These are phyloP conservation scores for Citrus sp. DNA, from an alignment of 345 rosid genomes.

Conservation along the genomic window DNA sequence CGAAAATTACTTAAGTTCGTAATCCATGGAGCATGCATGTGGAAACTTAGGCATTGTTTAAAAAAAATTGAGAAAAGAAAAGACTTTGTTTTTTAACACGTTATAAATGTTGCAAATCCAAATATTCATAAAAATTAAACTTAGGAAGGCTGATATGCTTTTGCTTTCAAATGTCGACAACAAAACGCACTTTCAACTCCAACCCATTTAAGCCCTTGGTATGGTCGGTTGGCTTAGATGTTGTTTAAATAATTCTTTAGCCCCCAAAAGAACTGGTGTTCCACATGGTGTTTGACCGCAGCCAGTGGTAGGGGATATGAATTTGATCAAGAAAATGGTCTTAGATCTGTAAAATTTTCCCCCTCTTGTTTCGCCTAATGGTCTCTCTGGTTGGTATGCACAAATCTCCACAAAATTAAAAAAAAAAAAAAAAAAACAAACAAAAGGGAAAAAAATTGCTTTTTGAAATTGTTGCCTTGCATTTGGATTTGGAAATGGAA, in stretches of 20 bases:
- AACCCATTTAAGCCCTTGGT: background rate
- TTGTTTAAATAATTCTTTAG: too few species aligned
- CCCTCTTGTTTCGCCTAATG: too few species aligned
- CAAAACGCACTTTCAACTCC: background rate
- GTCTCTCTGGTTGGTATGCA: background rate
- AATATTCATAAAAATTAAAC: background rate
- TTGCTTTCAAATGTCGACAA: background rate
- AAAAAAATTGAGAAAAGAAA: too few species aligned
- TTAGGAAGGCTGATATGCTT: background rate
- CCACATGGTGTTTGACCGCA: slow-evolving; percentile 4
- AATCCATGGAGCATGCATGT: too few species aligned
- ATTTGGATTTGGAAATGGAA: slow-evolving; percentile 4
- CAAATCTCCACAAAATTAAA: too few species aligned
- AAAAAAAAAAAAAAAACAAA: background rate
- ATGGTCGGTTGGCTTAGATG: background rate
- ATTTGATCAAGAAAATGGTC: background rate
- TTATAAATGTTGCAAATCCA: background rate
- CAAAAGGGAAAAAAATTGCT: background rate
- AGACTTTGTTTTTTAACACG: background rate
- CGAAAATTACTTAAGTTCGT: too few species aligned
- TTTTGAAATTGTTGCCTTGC: background rate
- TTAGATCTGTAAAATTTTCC: background rate
- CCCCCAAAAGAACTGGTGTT: background rate
- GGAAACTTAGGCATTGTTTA: too few species aligned
- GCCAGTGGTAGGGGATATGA: background rate